Base-by-base conservation (phyloP, 2,329 filamentous ascomycete species). In the Sclerotiophoma versabilis region DNA sequence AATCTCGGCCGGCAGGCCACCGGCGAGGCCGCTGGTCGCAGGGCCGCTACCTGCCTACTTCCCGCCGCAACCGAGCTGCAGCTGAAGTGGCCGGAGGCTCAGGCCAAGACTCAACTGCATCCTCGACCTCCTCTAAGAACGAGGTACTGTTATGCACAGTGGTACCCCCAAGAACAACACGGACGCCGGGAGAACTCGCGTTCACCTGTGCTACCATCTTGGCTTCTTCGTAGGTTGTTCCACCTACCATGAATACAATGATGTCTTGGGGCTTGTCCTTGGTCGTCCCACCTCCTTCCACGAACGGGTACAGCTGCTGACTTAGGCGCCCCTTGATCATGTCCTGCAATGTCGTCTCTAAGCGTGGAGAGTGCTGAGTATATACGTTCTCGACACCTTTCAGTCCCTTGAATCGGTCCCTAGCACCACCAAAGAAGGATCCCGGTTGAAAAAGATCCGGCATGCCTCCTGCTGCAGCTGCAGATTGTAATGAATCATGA, bases 351-450 rank as follows among this genome's bases (percentile, higher is more conserved):
- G 92, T 98, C 20, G 85, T 84, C 74, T 97, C 93, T 14, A 99
- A 77, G 19, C 92, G 83, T 0, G 96, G 92, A 5, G 92, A 96
- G 75, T 99, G 95, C 74, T 99, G 96, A 0, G 95, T 99, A 74
- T 99, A 99, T 23, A 99, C 95, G 66, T 99, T 99, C 74, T 99
- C 96, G 1, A 99, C 95, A 1, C 95, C 95, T 71, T 98, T 97
- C 12, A 99, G 82, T 0, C 95, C 95, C 70, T 96, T 96, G 75
- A 99, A 92, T 5, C 93, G 87, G 68, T 89, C 91, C 32, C 92
- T 84, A 10, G 93, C 92, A 11, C 91, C 91, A 0, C 91, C 91
- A 76, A 99, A 96, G 60, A 99, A 93, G 4, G 92, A 93, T 1
- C 75, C 73, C 0, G 91, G 89, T 69, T 98, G 93, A 67, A 99